A percentile compares a stretch with the other conserved stretches of the same genome.
These are phyloP conservation scores for Boletus rufocinnamomeus DNA, from an alignment of 768 basidiomycete genomes.

Conservation along the genomic window DNA sequence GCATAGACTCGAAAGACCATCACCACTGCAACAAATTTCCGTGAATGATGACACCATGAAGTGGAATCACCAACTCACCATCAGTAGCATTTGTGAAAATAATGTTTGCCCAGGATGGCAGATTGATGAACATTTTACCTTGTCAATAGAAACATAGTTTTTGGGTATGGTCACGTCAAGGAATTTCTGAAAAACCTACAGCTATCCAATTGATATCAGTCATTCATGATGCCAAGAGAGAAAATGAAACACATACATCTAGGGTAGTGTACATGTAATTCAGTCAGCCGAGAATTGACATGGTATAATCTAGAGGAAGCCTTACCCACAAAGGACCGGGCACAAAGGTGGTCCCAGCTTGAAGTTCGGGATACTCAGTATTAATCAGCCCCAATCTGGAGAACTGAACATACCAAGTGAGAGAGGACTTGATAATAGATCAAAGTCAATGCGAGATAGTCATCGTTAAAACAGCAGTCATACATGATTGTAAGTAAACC, in stretches of 20 bases:
- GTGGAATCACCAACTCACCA: not conserved
- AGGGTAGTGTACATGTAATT: no score
- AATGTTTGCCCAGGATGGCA: not conserved
- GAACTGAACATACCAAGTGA: not conserved
- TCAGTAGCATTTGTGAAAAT: slow-evolving; percentile 4
- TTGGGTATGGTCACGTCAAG: not conserved
- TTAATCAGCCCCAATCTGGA: not conserved
- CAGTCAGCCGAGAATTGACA: not conserved
- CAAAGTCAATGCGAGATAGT: not conserved
- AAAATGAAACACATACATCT: slow-evolving; percentile 11
- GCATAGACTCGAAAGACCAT: slow-evolving; percentile 18
- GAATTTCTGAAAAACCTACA: not conserved
- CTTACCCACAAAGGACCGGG: slow-evolving; percentile 12
- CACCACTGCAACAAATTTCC: slow-evolving; percentile 1
- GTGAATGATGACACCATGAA: not conserved
- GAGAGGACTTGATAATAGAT: not conserved
- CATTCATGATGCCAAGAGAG: not conserved
- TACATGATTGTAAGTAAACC: slow-evolving; percentile 9
- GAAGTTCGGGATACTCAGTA: not conserved
- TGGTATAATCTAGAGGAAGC: not conserved
- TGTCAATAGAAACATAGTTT: not conserved
- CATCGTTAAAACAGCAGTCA: not conserved
- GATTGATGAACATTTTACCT: not conserved
- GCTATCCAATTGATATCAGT: not conserved
- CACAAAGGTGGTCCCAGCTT: slow-evolving; percentile 3